A percentile compares a stretch with the other conserved stretches of the same genome.
Conservation (phyloP, 371 early-diverging fungal species). For the Apophysomyces elegans region DNA sequence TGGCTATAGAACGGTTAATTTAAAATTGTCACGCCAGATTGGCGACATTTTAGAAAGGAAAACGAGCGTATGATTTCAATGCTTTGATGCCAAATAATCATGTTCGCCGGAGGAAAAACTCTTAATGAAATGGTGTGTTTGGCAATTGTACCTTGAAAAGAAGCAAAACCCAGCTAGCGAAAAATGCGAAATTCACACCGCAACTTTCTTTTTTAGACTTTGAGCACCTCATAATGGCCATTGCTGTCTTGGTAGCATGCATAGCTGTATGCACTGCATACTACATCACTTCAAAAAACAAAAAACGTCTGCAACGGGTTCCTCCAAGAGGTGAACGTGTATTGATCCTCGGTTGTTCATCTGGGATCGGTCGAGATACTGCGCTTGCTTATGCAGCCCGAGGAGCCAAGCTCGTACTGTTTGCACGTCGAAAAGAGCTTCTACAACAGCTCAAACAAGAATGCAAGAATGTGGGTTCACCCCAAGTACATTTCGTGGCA, state of each 20-base stretch:
- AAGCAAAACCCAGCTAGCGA: no score
- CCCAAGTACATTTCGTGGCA: slow-evolving; percentile 19
- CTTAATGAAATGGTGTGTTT: no score
- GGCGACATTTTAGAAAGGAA: no score
- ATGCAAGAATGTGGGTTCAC: slow-evolving; percentile 41
- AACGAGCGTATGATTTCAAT: no score
- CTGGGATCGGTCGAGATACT: slow-evolving; percentile 77
- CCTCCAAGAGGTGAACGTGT: slow-evolving; percentile 55
- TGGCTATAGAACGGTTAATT: no score
- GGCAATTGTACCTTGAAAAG: no score
- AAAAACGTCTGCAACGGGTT: slow-evolving; percentile 19
- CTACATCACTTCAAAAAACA: background rate
- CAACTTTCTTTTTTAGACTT: background rate
- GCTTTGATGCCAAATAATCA: no score
- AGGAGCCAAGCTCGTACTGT: slow-evolving; percentile 69
- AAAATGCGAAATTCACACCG: no score
- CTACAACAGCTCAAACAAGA: slow-evolving; percentile 56
- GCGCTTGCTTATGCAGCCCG: slow-evolving; percentile 76
- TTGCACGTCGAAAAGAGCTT: slow-evolving; percentile 65
- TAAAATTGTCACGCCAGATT: no score
- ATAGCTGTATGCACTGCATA: background rate
- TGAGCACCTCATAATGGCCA: background rate
- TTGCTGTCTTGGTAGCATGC: background rate
- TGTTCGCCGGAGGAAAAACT: no score
- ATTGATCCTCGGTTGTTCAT: slow-evolving; percentile 80